Evolutionary conservation across 768 basidiomycete species (phyloP), one percentile per base, ranked within the genome.

Genomic region (Hortiboletus flavorubellus): DNA sequence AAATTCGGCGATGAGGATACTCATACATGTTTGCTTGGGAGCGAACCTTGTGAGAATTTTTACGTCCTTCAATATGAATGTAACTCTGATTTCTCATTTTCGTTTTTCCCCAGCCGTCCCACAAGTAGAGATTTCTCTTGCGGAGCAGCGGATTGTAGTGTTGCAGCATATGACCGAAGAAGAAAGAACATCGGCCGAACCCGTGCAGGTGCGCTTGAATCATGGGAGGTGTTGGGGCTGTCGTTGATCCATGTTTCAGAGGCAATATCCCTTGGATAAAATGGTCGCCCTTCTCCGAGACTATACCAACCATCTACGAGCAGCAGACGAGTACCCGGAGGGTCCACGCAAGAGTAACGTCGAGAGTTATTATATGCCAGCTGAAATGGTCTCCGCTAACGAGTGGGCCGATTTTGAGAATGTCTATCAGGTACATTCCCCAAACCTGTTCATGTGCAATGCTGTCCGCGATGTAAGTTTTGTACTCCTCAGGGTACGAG

Each of bases 1-100:
- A 96, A 94, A 71, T 98, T 98, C 66, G 95, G 94, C 2, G 74
- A 79, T 33, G 95, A 98, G 69, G 73, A 82, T 41, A 87, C 91
- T 3, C 95, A 98, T 67, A 76, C 78, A 0, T 98, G 93, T 68
- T 75, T 89, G 41, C 79, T 94, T 30, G 88, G 89, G 12, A 79
- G 82, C 61, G 83, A 87, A 70, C 78, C 81, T 16, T 82, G 90
- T 90, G 64, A 63, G 85, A 26, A 44, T 29, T 7, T 44, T 73
- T 18, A 15, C 44, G 8, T 41, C 23, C 34, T 18, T 55, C 18
- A 11, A 18, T 18, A 18, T 43, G 29, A 37, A 38, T 31, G 37
- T 35, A 26, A 44, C 29, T 54, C 48, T 56, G 31, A 58, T 50
- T 38, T 23, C 18, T 34, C 23, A 23, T 42, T 65, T 23, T 63